Base-by-base conservation (phyloP, 495 filamentous ascomycete genomes). In the Lasiosphaeriaceae sp. region DNA sequence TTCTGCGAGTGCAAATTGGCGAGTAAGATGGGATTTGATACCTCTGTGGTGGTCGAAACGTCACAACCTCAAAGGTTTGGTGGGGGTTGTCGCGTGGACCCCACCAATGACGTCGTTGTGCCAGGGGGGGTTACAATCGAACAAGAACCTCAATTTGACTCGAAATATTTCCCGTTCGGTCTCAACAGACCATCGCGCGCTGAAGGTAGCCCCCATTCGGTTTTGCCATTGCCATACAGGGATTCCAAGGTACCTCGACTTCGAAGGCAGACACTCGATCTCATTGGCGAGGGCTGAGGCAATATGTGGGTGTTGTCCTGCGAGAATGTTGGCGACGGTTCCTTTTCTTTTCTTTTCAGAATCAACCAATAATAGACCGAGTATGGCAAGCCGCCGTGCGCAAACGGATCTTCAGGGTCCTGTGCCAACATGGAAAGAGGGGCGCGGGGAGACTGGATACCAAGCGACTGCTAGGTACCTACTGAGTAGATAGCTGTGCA, bases 371-470 rank as follows among this genome's bases (percentile, higher is more conserved):
- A 23, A 21, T 16, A 19, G 20, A 39, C 29, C 16, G 24, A 50
- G 19, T 19, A 23, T 35, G n/a, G 41, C 3, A 29, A 23, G 26
- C 8, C 26, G 26, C 26, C 26, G 26, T 31, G 26, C 26, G 26
- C 26, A 43, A 24, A 61, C 43, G 43, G 60, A 62, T 62, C 60
- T 62, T 62, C 60, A 62, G 60, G 60, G 60, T 62, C 60, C 52
- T 23, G 52, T 21, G 16, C 17, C 49, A 16, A 21, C 16, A 2
- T 2, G 22, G 31, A 20, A 21, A 23, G 49, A 31, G 29, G 34
- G 19, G 12, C 29, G 31, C 49, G 11, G 34, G 17, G 11, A 9
- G 5, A 52, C 29, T n/a, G 16, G 3, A 37, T 8, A 4, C 29
- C 9, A 2, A 52, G 17, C 8, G 9, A 14, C 34, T 9, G 34